Percentiles rank a stretch among this genome's conserved stretches.
phyloP scores from a whole-genome alignment of 192 early-diverging fungal species.

The Coemansia biformis region DNA sequence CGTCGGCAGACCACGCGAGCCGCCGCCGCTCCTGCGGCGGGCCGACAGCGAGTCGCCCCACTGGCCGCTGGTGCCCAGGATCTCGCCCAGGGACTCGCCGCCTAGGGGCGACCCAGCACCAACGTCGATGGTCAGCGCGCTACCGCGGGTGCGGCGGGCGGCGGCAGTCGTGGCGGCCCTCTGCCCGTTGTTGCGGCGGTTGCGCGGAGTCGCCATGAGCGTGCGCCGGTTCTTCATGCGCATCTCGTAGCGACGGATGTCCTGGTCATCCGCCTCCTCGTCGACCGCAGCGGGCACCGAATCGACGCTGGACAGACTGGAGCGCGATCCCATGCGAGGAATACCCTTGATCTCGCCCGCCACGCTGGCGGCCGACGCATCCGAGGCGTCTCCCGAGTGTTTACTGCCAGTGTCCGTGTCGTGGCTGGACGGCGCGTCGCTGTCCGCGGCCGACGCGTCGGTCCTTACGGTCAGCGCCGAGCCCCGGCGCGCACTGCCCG shows the following conservation, averaged over 20 bases:
- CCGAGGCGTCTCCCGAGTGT: no score
- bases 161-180: conserved; percentile 9
- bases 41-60: conserved; percentile 11
- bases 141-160: conserved; percentile 6
- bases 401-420: no score
- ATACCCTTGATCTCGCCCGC: background rate
- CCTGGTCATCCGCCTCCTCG: conserved; percentile 29
- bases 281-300: background rate
- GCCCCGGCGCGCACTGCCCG: background rate
- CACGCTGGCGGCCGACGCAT: background rate
- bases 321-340: conserved; percentile 15
- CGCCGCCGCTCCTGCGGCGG: no score
- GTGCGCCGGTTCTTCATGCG: conserved; percentile 27
- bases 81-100: conserved; percentile 42
- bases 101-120: background rate
- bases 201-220: conserved; percentile 17
- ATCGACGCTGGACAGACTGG: conserved; percentile 13
- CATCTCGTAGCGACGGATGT: conserved; percentile 32
- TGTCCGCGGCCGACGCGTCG: conserved; percentile 5
- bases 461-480: conserved; percentile 1
- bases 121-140: conserved; percentile 22
- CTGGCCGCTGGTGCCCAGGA: conserved; percentile 28
- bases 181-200: conserved; percentile 3
- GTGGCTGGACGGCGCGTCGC: conserved; percentile 9
- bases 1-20: conserved; percentile 9